Evolutionary conservation across 441 rosid species (phyloP).

Genomic region (Populus trichocarpa): DNA sequence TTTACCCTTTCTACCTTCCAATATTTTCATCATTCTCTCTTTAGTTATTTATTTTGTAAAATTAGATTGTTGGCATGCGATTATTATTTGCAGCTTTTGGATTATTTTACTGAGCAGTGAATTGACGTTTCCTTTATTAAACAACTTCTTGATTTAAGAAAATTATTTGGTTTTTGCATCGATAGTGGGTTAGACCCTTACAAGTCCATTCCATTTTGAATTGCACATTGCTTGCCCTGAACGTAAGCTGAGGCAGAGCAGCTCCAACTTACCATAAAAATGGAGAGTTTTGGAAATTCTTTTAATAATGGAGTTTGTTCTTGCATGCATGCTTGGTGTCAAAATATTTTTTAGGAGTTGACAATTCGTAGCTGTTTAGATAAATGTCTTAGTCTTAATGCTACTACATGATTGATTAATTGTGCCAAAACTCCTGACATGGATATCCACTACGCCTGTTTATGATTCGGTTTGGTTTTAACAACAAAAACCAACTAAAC

Average conservation of each 20-base stretch:
- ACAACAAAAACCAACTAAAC: too few species aligned
- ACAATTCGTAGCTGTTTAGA: neutral
- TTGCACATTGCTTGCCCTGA: neutral
- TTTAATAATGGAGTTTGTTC: neutral
- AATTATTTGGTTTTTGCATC: neutral
- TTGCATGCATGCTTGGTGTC: neutral
- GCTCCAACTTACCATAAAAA: neutral
- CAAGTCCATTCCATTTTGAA: neutral
- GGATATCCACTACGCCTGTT: neutral
- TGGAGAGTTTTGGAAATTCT: neutral
- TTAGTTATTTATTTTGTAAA: neutral
- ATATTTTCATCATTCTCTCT: neutral
- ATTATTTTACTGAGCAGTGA: neutral
- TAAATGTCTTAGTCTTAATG: neutral
- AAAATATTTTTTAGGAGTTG: neutral
- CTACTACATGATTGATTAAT: neutral
- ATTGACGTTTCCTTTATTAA: neutral
- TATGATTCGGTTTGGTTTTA: too few species aligned
- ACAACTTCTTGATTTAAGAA: neutral
- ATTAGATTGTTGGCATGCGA: neutral
- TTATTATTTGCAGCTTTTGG: neutral
- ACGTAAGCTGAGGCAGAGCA: neutral
- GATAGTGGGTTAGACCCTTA: neutral
- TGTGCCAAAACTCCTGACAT: neutral
- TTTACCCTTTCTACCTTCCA: neutral